phyloP scores from a whole-genome alignment of 176 grass and related monocot species.

The Carex littledalei region DNA sequence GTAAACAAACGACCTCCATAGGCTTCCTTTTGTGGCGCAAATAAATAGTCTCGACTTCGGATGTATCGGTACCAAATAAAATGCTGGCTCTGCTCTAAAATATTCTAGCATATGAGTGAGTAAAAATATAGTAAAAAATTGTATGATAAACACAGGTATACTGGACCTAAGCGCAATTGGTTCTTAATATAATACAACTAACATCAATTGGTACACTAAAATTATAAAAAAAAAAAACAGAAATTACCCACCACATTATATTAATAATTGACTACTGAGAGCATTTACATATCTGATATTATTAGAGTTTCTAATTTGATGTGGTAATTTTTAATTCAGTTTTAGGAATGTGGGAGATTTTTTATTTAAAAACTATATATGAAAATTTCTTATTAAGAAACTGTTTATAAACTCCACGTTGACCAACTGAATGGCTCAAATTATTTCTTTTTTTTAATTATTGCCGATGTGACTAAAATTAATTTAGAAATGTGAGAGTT shows the following conservation, averaged over 20 bases:
- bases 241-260: not conserved
- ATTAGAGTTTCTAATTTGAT: too few species aligned
- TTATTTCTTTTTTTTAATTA: too few species aligned
- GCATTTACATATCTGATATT: too few species aligned
- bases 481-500: too few species aligned
- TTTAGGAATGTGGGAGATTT: too few species aligned
- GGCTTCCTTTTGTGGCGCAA: slow-evolving; percentile 12
- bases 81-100: not conserved
- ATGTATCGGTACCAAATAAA: not conserved
- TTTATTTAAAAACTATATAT: too few species aligned
- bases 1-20: not conserved
- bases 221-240: not conserved
- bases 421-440: too few species aligned
- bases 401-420: too few species aligned
- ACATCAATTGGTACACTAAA: not conserved
- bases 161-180: not conserved
- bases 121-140: not conserved
- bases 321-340: too few species aligned
- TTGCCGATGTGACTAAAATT: too few species aligned
- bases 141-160: not conserved
- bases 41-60: not conserved
- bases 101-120: not conserved
- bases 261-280: not conserved
- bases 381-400: too few species aligned
- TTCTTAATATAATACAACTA: not conserved